Evolutionary conservation across 768 basidiomycete genomes (phyloP), one percentile per base, ranked within the genome.

Genomic region (Lactarius sp.): DNA sequence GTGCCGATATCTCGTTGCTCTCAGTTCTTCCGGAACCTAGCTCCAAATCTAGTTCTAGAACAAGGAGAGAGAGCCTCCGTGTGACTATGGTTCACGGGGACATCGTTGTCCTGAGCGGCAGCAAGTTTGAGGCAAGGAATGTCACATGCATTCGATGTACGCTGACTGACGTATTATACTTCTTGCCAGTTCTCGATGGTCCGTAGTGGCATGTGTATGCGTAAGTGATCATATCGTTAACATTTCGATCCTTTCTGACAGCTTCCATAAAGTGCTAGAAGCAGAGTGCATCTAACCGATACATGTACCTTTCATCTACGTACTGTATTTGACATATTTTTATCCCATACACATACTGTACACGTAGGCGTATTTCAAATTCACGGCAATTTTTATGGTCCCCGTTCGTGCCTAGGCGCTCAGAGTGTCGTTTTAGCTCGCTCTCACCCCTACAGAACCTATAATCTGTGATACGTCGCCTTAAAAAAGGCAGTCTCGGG

Each of bases 51-150:
- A 34, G 27, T 31, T 37, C 46, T 1, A 62, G 53, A 50, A 20
- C 9, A 44, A 62, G 44, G 31, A 59, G 47, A 18, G 66, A 68
- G 44, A 53, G 52, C n/a, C 61, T 68, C n/a, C 60, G 57, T 16
- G 67, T 68, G 16, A 62, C 67, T 51, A 62, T 68, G 53, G 56
- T 66, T 36, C 67, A 68, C 16, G 67, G 67, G 4, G 67, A 68
- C 41, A 55, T 62, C 27, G 55, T 59, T 13, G 47, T 66, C 6
- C n/a, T 68, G 36, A 54, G 52, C 12, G 60, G 61, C 18, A 10
- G 13, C 42, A 36, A 52, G 12, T 64, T 53, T n/a, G 62, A 66
- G 56, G 65, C 44, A 53, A 60, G 59, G 39, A 44, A 16, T 20
- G 14, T n/a, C n/a, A 6, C 6, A 9, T 39, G 13, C 27, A 2